These are phyloP conservation scores for Warburgia ugandensis DNA, from an alignment of 164 flowering plant species.

Conservation along the genomic window DNA sequence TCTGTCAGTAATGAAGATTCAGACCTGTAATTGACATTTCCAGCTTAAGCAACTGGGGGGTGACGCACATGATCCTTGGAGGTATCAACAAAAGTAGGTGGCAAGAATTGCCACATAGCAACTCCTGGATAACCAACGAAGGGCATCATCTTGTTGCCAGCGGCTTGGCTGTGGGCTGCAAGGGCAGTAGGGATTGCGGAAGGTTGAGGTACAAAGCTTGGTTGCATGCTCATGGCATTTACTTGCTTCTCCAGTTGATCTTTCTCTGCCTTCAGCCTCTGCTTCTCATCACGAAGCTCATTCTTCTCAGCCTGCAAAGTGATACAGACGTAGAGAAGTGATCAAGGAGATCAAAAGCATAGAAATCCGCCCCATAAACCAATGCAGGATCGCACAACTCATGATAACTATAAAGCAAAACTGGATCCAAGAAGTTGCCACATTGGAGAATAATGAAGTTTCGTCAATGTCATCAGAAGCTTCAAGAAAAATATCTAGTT, in stretches of 20 bases:
- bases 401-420: no score
- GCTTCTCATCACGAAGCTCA: constrained; percentile 93
- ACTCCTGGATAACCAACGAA: constrained; percentile 79
- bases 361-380: no score
- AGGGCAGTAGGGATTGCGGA: constrained; percentile 56
- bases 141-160: constrained; percentile 66
- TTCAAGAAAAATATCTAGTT: no score
- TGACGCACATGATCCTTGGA: constrained; percentile 92
- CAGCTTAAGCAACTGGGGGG: constrained; percentile 79
- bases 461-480: no score
- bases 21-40: constrained; percentile 12
- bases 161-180: constrained; percentile 60
- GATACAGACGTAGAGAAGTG: neutral
- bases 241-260: constrained; percentile 81
- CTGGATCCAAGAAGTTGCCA: no score
- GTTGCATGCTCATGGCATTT: constrained; percentile 50
- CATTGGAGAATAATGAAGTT: no score
- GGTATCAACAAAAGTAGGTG: constrained; percentile 87
- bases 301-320: constrained; percentile 63
- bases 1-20: neutral
- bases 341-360: neutral
- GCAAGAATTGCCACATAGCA: constrained; percentile 98
- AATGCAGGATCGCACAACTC: no score
- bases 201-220: constrained; percentile 55
- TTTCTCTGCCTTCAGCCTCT: constrained; percentile 72